phyloP scores from a whole-genome alignment of 2,329 filamentous ascomycete species.

The Trichoderma atrobrunneum region DNA sequence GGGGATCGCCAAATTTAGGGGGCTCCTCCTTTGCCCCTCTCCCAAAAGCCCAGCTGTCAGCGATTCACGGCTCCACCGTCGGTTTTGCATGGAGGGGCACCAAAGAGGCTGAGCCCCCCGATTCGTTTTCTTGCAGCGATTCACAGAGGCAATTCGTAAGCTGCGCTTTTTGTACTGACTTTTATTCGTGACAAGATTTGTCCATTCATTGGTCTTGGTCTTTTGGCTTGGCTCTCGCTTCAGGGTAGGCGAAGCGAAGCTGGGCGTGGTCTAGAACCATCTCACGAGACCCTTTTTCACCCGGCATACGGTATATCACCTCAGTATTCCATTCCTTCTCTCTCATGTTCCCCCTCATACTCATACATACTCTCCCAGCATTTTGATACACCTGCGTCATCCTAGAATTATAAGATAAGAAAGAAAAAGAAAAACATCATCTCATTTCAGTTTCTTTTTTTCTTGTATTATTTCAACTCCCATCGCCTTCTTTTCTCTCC shows the following conservation, averaged over 20 bases:
- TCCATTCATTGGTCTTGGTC: not conserved
- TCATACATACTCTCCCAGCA: not conserved
- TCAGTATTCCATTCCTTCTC: not conserved
- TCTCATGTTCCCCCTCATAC: not conserved
- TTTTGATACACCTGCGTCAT: not conserved
- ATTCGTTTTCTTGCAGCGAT: slow-evolving; percentile 1
- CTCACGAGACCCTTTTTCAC: not conserved
- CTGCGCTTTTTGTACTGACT: not conserved
- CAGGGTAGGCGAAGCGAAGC: not conserved
- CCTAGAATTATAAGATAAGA: not conserved
- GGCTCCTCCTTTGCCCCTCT: not conserved
- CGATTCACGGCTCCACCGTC: not conserved
- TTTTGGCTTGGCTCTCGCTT: not conserved
- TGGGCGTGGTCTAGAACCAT: not conserved
- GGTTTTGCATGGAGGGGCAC: not conserved
- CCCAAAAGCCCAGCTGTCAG: not conserved
- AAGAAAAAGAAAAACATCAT: not conserved
- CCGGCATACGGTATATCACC: not conserved
- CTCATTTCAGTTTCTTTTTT: not conserved
- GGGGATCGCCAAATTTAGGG: slow-evolving; percentile 1
- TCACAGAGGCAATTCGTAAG: not conserved
- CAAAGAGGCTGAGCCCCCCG: slow-evolving; percentile 1
- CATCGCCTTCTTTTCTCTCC: not conserved
- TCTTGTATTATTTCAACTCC: not conserved
- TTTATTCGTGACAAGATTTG: not conserved